These are phyloP conservation scores for Fraxinus anomala DNA, from an alignment of 257 asterid species.

Conservation along the genomic window DNA sequence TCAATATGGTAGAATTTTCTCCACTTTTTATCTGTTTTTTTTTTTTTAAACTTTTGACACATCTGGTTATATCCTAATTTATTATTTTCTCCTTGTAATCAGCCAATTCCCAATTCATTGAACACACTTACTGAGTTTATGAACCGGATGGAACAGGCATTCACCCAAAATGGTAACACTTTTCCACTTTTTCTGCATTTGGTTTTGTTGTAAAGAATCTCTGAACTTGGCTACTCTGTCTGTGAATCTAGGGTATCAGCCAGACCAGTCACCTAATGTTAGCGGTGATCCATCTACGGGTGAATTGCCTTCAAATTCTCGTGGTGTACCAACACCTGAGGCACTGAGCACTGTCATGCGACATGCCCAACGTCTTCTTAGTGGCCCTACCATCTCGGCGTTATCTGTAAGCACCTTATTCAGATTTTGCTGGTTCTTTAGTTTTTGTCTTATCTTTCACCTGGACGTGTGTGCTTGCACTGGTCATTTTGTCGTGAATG, in stretches of 20 bases:
- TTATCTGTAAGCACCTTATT: slow-evolving; percentile 66
- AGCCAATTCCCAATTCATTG: slow-evolving; percentile 96
- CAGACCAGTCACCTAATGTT: slow-evolving; percentile 48
- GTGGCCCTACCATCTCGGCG: slow-evolving; percentile 66
- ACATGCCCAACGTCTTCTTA: slow-evolving; percentile 70
- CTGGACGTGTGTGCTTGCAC: too few relatives aligned
- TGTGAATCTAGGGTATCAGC: slow-evolving; percentile 46
- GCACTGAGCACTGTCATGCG: slow-evolving; percentile 62
- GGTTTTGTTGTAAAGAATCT: slow-evolving; percentile 17
- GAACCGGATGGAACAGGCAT: slow-evolving; percentile 71
- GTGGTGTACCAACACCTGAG: slow-evolving; percentile 65
- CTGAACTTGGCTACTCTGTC: slow-evolving; percentile 18
- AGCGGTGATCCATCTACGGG: slow-evolving; percentile 39
- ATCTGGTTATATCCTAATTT: slow-evolving; percentile 23
- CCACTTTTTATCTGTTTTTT: slow-evolving; percentile 5
- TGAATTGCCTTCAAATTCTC: slow-evolving; percentile 62
- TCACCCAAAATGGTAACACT: slow-evolving; percentile 63
- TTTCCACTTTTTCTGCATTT: slow-evolving; percentile 18
- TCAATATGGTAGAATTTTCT: slow-evolving; percentile 57
- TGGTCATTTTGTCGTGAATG: neutral
- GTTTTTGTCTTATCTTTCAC: neutral
- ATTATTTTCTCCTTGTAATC: slow-evolving; percentile 25
- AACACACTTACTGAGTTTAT: slow-evolving; percentile 79
- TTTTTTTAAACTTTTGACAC: neutral
- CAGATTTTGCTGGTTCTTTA: neutral